Base-by-base conservation (phyloP, 306 rosid genomes). In the Quillaja saponaria region DNA sequence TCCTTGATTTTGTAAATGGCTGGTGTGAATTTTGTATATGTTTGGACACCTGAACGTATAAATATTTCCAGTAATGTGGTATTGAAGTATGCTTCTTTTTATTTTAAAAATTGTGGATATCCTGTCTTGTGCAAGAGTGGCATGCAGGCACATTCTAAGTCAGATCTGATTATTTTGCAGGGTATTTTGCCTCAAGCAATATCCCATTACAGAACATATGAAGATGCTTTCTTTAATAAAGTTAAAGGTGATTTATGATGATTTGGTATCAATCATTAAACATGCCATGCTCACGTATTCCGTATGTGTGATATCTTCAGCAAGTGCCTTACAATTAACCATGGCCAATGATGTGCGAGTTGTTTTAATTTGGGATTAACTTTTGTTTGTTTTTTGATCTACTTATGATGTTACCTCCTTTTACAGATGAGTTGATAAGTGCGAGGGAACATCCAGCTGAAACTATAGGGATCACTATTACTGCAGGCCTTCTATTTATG, bases 401-500 rank as follows among this genome's bases (percentile, higher is more conserved):
- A 33, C 65, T 37, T 61, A 44, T 56, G 58, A 18, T 61, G 64
- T 73, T 58, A 58, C 25, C 42, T 37, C 47, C 40, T 40, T 56
- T 15, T 71, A 53, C 67, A 91, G 96, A 73, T 55, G 91, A 76
- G 37, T 51, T 91, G 71, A 60, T 71, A 76, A 78, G 50, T 64
- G 81, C 84, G 15, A 68, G 72, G 62, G 92, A 91, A n/a, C 66
- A 84, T 49, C 95, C 90, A 5, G 88, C 83, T 58, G 61, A 81
- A 44, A 49, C 90, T 16, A 50, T 76, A 64, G 92, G 87, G 54
- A 9, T 82, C 69, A 81, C 88, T 45, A 35, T 84, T 58, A 63
- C 96, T 50, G 81, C 92, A 39, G 87, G 80, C 64, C 49, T 91
- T 66, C 61, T 90, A 48, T 45, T 64, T 58, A 65, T 86, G 80